These are phyloP conservation scores for Cyanidioschyzon merolae DNA, from an alignment of 23 red algal genomes.

Conservation along the genomic window DNA sequence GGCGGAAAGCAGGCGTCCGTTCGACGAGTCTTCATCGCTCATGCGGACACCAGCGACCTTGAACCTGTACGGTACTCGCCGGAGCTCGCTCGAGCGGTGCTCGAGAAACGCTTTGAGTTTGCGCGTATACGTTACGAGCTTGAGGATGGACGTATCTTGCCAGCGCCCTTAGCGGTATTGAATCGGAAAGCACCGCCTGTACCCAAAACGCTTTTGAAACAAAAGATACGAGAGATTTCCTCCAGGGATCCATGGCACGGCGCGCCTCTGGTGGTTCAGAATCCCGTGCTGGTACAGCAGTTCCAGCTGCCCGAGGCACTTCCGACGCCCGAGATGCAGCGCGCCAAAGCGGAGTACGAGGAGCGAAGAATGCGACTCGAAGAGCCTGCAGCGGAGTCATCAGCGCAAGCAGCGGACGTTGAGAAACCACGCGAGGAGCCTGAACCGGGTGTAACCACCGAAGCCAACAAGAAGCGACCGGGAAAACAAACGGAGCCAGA, in stretches of 20 bases:
- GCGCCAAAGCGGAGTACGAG: neutral
- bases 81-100: neutral
- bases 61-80: neutral
- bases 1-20: neutral
- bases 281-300: neutral
- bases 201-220: slow-evolving; percentile 15
- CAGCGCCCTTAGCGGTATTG: neutral
- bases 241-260: neutral
- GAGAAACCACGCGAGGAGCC: neutral
- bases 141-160: slow-evolving; percentile 14
- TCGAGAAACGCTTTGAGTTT: slow-evolving; percentile 10
- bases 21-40: neutral
- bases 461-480: neutral
- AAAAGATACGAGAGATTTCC: slow-evolving; percentile 19
- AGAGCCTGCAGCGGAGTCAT: neutral
- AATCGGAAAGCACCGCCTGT: slow-evolving; percentile 1
- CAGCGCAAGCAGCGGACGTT: neutral
- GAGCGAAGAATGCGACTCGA: neutral
- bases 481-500: neutral
- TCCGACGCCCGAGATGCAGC: slow-evolving; percentile 14
- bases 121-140: slow-evolving; percentile 2
- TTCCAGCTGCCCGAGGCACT: slow-evolving; percentile 3
- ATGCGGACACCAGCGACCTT: neutral
- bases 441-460: neutral
- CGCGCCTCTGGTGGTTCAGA: neutral